These are phyloP conservation scores for Calonectria crousiana DNA, from an alignment of 2,329 filamentous ascomycete genomes.

Conservation along the genomic window DNA sequence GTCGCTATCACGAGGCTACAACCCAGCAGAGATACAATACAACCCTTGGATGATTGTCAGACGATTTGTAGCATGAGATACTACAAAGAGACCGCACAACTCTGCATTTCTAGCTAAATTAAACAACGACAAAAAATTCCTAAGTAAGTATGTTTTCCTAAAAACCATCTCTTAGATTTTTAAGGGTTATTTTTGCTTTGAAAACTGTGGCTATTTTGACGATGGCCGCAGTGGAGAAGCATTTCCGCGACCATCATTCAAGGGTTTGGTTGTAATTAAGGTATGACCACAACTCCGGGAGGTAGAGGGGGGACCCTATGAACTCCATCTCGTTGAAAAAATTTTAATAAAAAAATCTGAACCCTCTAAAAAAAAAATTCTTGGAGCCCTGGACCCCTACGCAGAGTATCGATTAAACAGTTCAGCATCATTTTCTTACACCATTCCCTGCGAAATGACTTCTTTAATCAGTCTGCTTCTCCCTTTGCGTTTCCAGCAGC, in stretches of 20 bases:
- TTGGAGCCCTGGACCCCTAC: neutral
- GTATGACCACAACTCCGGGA: neutral
- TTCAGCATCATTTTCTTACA: constrained; percentile 2
- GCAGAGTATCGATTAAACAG: neutral
- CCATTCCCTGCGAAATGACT: constrained; percentile 11
- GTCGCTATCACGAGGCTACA: neutral
- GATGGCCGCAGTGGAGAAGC: too few species aligned
- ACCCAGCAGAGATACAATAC: neutral
- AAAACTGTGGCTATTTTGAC: too few species aligned
- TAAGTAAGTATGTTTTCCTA: too few species aligned
- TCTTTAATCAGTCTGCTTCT: neutral
- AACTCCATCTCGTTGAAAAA: neutral
- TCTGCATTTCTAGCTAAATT: too few species aligned
- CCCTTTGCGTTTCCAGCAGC: constrained; percentile 6
- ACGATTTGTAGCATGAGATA: too few species aligned
- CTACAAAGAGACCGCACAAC: too few species aligned
- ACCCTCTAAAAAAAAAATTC: neutral
- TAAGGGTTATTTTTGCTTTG: too few species aligned
- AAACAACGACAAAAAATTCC: too few species aligned
- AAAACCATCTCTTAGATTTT: too few species aligned
- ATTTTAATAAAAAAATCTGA: neutral
- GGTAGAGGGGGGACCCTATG: neutral
- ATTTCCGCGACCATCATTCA: too few species aligned
- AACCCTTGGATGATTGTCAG: too few species aligned
- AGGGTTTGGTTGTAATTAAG: neutral